These are phyloP conservation scores for Cytospora chrysosperma DNA, from an alignment of 2,329 filamentous ascomycete species.

Conservation along the genomic window DNA sequence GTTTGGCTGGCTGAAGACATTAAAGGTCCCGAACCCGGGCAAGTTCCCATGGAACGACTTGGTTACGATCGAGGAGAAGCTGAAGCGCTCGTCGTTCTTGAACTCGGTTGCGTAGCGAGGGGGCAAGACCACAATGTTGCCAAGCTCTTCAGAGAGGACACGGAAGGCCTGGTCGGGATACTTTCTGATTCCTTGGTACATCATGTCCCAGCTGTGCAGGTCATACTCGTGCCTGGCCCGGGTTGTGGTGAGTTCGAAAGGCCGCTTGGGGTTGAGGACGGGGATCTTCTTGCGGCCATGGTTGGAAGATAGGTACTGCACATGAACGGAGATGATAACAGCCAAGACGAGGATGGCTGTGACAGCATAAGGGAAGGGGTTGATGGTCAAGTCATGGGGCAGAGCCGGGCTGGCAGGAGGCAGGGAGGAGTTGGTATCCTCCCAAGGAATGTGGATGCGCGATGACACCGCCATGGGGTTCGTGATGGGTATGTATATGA, in stretches of 20 bases:
- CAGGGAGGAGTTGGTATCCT: not conserved
- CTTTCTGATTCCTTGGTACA: not conserved
- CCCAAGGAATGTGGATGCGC: slow-evolving; percentile 1
- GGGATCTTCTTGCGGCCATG: not conserved
- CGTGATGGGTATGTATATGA: not conserved
- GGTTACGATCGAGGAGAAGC: not conserved
- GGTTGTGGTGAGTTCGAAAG: not conserved
- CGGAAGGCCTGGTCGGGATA: not conserved
- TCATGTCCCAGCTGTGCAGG: slow-evolving; percentile 9
- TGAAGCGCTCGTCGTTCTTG: slow-evolving; percentile 9
- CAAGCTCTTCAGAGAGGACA: not conserved
- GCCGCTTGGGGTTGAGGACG: slow-evolving; percentile 2
- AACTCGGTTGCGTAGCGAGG: not conserved
- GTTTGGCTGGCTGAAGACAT: not conserved
- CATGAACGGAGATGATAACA: not conserved
- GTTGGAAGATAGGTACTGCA: not conserved
- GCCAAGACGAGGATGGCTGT: not conserved
- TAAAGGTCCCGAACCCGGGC: not conserved
- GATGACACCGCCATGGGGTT: slow-evolving; percentile 1
- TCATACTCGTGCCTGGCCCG: slow-evolving; percentile 1
- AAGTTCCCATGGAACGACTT: not conserved
- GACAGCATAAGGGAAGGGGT: not conserved
- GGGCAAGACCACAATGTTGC: not conserved
- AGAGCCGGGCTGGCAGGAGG: not conserved
- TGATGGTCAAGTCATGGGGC: not conserved